Evolutionary conservation across 768 basidiomycete species (phyloP), one percentile per base, ranked within the genome.

Genomic region (Butyriboletus loyo): DNA sequence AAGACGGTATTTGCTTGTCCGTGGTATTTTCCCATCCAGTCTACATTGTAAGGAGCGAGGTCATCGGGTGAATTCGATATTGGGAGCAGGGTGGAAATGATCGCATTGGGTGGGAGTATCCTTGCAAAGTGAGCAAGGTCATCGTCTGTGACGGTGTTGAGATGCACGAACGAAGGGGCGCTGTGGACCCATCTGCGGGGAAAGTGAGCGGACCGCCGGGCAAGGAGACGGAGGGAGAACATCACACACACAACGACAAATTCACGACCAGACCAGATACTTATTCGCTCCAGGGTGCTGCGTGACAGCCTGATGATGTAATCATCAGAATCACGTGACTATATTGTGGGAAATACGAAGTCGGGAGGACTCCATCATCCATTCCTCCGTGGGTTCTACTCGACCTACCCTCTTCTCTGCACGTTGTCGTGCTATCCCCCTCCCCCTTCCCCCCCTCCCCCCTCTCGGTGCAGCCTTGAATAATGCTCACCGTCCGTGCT

Each of bases 11-110:
- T 84, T 9, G 91, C 83, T 17, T 76, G 71, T n/a, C 96, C 97
- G 49, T 78, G 79, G 68, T 94, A 98, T 69, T 96, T 96, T 62
- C 87, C 86, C 87, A 97, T 92, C 95, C 94, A 97, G 69, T 99
- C 96, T 58, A 79, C 74, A 69, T 99, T 98, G 78, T 80, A 96
- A 2, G 73, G 76, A 4, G 77, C 76, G 27, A 98, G 80, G 57
- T 97, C 95, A 11, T 83, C 75, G 8, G 74, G 35, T n/a, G 81
- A 52, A 17, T 72, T 60, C 8, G 77, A 68, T 39, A 57, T 56
- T 14, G 87, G 78, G 24, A 81, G 63, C 2, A 89, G 75, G 8
- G 87, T 86, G 19, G 89, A 85, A 15, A 92, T 72, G 49, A 92
- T 80, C 30, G 86, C 78, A 5, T 80, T 73, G 1, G 77, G 70